Percentiles rank a stretch among this genome's conserved stretches.
Conservation (phyloP, 2,329 filamentous ascomycete species). For the Dactylellina haptotyla region DNA sequence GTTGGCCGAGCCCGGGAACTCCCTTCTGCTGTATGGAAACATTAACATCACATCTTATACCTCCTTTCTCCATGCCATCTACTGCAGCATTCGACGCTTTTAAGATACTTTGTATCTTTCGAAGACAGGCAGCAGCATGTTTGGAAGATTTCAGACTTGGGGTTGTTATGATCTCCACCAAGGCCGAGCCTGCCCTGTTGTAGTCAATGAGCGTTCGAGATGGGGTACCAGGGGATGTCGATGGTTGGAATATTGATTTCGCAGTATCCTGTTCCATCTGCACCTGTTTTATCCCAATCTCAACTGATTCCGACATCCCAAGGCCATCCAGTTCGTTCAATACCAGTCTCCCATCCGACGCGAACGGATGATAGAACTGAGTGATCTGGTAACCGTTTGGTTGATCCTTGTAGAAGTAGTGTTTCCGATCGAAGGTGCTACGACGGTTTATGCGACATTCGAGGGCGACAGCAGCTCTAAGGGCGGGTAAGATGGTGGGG, state of each 20-base stretch:
- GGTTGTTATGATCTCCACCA: constrained; percentile 94
- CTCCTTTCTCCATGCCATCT: constrained; percentile 91
- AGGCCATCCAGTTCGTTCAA: constrained; percentile 68
- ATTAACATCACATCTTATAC: constrained; percentile 91
- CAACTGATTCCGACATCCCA: constrained; percentile 66
- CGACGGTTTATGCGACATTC: constrained; percentile 78
- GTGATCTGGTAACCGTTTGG: constrained; percentile 97
- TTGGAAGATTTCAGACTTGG: constrained; percentile 68
- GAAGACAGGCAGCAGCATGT: constrained; percentile 86
- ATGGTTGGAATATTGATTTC: constrained; percentile 67
- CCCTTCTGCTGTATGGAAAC: constrained; percentile 79
- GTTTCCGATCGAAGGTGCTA: constrained; percentile 93
- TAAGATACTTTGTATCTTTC: constrained; percentile 85
- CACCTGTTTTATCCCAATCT: constrained; percentile 87
- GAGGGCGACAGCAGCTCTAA: constrained; percentile 86
- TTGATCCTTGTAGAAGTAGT: constrained; percentile 99
- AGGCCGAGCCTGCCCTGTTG: constrained; percentile 87
- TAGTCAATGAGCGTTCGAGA: constrained; percentile 77
- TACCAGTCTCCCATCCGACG: constrained; percentile 58
- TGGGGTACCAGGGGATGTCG: constrained; percentile 71
- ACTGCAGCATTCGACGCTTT: constrained; percentile 84
- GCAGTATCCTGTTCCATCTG: constrained; percentile 84
- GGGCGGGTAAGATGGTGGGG: constrained; percentile 84
- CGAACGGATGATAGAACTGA: constrained; percentile 84
- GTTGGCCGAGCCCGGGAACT: constrained; percentile 75